Conservation (phyloP, 2,329 filamentous ascomycete species). For the Aspergillus quadricinctus region DNA sequence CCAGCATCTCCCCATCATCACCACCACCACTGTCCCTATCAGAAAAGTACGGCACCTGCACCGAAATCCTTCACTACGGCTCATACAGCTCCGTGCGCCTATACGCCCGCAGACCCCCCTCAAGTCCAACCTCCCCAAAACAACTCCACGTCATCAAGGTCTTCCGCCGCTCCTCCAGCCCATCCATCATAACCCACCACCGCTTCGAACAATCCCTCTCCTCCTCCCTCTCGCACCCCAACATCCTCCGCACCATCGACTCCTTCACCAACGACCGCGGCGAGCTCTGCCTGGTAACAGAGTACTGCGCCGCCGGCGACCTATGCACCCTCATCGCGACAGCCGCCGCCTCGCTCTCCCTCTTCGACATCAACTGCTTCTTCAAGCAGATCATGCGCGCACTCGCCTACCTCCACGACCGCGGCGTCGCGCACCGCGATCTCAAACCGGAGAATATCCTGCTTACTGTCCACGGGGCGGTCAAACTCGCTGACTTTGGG, state of each 20-base stretch:
- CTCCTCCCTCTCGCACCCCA: slow-evolving; percentile 19
- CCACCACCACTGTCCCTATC: slow-evolving; percentile 8
- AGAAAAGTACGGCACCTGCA: slow-evolving; percentile 23
- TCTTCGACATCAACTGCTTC: slow-evolving; percentile 79
- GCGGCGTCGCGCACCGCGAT: slow-evolving; percentile 86
- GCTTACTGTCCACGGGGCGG: slow-evolving; percentile 71
- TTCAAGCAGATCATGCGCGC: slow-evolving; percentile 60
- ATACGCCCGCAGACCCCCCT: slow-evolving; percentile 11
- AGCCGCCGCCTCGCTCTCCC: slow-evolving; percentile 69
- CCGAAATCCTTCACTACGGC: slow-evolving; percentile 26
- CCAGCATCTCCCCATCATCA: slow-evolving; percentile 2
- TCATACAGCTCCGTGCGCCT: slow-evolving; percentile 22
- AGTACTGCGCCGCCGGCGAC: slow-evolving; percentile 71
- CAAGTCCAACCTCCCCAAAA: background rate
- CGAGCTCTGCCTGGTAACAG: slow-evolving; percentile 27
- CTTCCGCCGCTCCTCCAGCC: slow-evolving; percentile 18
- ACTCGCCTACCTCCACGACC: slow-evolving; percentile 64
- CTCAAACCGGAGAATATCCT: slow-evolving; percentile 94
- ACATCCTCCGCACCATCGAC: slow-evolving; percentile 25
- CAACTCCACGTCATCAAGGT: slow-evolving; percentile 26
- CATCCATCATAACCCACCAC: slow-evolving; percentile 5
- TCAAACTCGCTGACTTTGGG: slow-evolving; percentile 95
- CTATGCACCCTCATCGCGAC: slow-evolving; percentile 78
- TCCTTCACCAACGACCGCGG: slow-evolving; percentile 22
- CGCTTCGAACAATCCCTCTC: slow-evolving; percentile 15